Conservation (phyloP, 2,329 filamentous ascomycete species). For the Diaporthe longicolla region DNA sequence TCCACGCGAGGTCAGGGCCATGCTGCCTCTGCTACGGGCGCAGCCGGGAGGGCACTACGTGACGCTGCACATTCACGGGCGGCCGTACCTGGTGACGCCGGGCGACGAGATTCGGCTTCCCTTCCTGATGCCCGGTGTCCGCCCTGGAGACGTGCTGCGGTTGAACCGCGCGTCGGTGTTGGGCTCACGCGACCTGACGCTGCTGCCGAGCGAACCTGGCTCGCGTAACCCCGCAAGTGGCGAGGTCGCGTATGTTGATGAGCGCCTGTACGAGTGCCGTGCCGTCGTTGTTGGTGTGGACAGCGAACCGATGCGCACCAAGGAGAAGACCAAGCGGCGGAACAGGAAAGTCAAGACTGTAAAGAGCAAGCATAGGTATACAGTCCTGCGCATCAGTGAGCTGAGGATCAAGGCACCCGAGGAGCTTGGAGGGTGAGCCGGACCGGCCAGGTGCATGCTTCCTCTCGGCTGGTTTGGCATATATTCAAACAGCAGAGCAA, state of each 20-base stretch:
- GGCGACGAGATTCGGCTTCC: slow-evolving; percentile 84
- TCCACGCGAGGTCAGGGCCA: slow-evolving; percentile 68
- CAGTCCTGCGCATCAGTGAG: slow-evolving; percentile 87
- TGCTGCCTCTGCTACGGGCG: slow-evolving; percentile 79
- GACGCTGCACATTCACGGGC: slow-evolving; percentile 83
- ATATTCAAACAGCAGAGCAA: background rate
- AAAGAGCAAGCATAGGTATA: slow-evolving; percentile 92
- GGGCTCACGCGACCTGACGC: slow-evolving; percentile 90
- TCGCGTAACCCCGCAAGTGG: slow-evolving; percentile 71
- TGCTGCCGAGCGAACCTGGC: slow-evolving; percentile 55
- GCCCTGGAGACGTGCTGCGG: slow-evolving; percentile 87
- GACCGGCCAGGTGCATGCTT: background rate
- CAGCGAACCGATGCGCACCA: slow-evolving; percentile 81
- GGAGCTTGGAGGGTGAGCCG: slow-evolving; percentile 53
- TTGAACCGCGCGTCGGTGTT: slow-evolving; percentile 87
- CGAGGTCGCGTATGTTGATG: slow-evolving; percentile 85
- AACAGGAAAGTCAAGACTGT: slow-evolving; percentile 81
- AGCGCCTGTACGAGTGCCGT: slow-evolving; percentile 86
- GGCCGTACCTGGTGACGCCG: slow-evolving; percentile 82
- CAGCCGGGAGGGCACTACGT: slow-evolving; percentile 82
- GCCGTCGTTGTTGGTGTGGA: slow-evolving; percentile 89
- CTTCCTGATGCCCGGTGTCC: slow-evolving; percentile 82
- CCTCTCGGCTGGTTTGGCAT: background rate
- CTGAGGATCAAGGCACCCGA: slow-evolving; percentile 72
- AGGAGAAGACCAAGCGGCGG: slow-evolving; percentile 86